Percentiles rank a stretch among this genome's conserved stretches.
Conservation (phyloP, 306 rosid genomes). For the Quercus gilva region DNA sequence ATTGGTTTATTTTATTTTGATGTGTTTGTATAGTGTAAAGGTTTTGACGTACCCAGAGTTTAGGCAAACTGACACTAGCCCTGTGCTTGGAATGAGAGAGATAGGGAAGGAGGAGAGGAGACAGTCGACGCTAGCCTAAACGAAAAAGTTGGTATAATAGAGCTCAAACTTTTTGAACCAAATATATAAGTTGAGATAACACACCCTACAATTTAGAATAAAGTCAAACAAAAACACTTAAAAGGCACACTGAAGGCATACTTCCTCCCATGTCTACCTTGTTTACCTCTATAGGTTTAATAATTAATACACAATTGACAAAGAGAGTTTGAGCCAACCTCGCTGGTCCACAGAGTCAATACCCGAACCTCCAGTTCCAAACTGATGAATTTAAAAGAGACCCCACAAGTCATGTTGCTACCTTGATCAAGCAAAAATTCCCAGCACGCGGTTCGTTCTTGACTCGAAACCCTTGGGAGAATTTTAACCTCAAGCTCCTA, state of each 20-base stretch:
- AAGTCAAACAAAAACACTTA: neutral
- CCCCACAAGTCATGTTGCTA: neutral
- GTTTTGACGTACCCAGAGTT: no score
- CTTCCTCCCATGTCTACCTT: neutral
- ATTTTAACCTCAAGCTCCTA: slow-evolving; percentile 21
- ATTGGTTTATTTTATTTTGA: no score
- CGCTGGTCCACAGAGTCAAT: slow-evolving; percentile 68
- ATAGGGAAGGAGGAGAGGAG: no score
- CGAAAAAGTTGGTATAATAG: no score
- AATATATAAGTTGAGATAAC: neutral
- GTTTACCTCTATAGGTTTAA: neutral
- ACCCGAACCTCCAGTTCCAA: slow-evolving; percentile 67
- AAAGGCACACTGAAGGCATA: neutral
- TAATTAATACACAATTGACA: slow-evolving; percentile 2
- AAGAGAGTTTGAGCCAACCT: slow-evolving; percentile 20
- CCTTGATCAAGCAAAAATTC: neutral
- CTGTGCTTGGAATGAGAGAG: no score
- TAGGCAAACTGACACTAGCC: no score
- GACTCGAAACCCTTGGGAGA: slow-evolving; percentile 70
- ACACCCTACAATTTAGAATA: neutral
- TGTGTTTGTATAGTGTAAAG: no score
- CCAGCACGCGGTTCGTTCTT: slow-evolving; percentile 79
- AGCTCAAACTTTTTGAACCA: neutral
- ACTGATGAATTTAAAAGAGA: neutral
- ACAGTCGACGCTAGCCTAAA: no score